phyloP scores from a whole-genome alignment of 2,329 filamentous ascomycete species.

The Phialophora tarda region DNA sequence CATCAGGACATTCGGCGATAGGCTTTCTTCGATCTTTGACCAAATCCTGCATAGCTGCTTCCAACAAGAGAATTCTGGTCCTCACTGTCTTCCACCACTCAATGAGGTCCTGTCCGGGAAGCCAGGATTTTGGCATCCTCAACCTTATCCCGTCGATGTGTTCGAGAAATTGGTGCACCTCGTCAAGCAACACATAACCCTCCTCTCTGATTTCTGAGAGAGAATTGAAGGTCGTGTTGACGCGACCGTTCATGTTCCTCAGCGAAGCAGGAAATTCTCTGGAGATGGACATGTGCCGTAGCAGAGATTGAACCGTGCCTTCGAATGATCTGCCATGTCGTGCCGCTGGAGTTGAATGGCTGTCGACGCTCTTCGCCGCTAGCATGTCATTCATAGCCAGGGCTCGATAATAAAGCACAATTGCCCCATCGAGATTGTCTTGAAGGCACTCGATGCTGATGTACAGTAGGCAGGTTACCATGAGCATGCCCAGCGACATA shows the following conservation, averaged over 20 bases:
- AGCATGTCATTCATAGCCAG: slow-evolving; percentile 12
- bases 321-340: background rate
- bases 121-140: slow-evolving; percentile 25
- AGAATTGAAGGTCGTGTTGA: slow-evolving; percentile 1
- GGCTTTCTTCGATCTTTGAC: background rate
- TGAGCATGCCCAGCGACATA: slow-evolving; percentile 5
- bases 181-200: slow-evolving; percentile 16
- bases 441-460: slow-evolving; percentile 30
- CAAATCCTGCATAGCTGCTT: background rate
- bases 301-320: slow-evolving; percentile 12
- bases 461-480: slow-evolving; percentile 30
- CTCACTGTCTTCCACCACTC: slow-evolving; percentile 9
- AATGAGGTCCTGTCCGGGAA: slow-evolving; percentile 11
- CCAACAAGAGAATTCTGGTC: slow-evolving; percentile 3
- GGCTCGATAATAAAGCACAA: slow-evolving; percentile 24
- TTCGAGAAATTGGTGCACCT: slow-evolving; percentile 22
- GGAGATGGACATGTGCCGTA: slow-evolving; percentile 25
- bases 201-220: slow-evolving; percentile 18
- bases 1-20: slow-evolving; percentile 2
- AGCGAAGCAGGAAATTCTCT: slow-evolving; percentile 9
- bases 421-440: slow-evolving; percentile 19
- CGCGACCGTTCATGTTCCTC: background rate
- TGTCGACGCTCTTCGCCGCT: background rate
- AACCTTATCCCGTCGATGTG: slow-evolving; percentile 17
- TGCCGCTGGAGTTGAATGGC: background rate